These are phyloP conservation scores for Vicia villosa DNA, from an alignment of 306 rosid genomes.

Conservation along the genomic window DNA sequence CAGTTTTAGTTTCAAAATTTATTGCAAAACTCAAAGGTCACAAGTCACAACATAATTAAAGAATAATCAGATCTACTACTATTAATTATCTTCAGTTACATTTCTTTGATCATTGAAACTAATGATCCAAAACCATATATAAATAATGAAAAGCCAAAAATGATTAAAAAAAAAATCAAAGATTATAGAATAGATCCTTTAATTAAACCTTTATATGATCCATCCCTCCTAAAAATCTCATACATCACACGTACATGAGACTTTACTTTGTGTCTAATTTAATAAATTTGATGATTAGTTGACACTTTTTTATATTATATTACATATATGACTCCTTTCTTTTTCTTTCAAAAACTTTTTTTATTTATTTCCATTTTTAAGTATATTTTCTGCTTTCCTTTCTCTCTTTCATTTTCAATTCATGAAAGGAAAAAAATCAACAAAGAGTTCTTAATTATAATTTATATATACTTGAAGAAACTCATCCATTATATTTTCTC, in stretches of 20 bases:
- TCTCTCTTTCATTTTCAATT: slow-evolving; percentile 5
- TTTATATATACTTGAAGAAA: slow-evolving; percentile 8
- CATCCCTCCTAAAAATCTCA: slow-evolving; percentile 14
- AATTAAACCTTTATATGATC: not conserved
- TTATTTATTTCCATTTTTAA: slow-evolving; percentile 1
- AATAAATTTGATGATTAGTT: slow-evolving; percentile 29
- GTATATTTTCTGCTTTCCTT: slow-evolving; percentile 30
- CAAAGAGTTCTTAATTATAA: slow-evolving; percentile 21
- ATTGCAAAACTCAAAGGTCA: slow-evolving; percentile 11
- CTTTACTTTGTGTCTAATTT: slow-evolving; percentile 31
- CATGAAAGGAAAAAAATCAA: not conserved
- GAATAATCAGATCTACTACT: not conserved
- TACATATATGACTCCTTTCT: slow-evolving; percentile 30
- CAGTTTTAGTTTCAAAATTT: slow-evolving; percentile 10
- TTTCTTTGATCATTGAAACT: not conserved
- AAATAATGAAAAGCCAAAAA: not conserved
- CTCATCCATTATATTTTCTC: slow-evolving; percentile 10
- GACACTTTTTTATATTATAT: slow-evolving; percentile 32
- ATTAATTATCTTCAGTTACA: slow-evolving; percentile 27
- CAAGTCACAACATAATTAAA: not conserved
- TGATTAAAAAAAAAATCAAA: no score
- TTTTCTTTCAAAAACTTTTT: slow-evolving; percentile 29
- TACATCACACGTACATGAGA: slow-evolving; percentile 31
- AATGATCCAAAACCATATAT: not conserved
- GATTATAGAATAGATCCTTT: slow-evolving; percentile 2